Evolutionary conservation across 192 early-diverging fungal genomes (phyloP).

Genomic region (Lunasporangiospora selenospora): DNA sequence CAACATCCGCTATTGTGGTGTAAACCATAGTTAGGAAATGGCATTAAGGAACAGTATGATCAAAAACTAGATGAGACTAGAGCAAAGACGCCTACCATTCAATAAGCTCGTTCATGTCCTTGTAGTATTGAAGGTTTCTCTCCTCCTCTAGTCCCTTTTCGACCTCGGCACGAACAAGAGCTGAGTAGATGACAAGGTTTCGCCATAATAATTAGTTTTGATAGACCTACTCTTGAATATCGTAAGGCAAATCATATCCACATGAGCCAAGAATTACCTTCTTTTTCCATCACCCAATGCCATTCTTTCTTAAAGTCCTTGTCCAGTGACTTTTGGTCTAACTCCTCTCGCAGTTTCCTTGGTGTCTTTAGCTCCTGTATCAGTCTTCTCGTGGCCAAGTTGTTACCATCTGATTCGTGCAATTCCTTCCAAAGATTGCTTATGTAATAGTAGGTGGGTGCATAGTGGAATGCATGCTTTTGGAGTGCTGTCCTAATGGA

Average conservation of each 20-base stretch:
- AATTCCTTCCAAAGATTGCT: neutral
- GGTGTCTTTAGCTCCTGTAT: neutral
- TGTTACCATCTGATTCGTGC: too few relatives aligned
- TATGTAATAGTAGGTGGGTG: conserved; percentile 23
- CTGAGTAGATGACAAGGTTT: too few relatives aligned
- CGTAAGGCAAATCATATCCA: too few relatives aligned
- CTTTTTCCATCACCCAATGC: conserved; percentile 7
- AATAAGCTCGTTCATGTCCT: conserved; percentile 7
- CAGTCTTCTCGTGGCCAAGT: too few relatives aligned
- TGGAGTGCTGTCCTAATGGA: conserved; percentile 15
- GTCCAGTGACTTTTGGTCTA: neutral
- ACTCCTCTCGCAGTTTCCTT: neutral
- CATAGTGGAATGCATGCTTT: conserved; percentile 14
- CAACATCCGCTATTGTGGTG: conserved; percentile 52
- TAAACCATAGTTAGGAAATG: neutral
- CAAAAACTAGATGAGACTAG: neutral
- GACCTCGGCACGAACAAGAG: too few relatives aligned
- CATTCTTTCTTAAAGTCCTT: conserved; percentile 22
- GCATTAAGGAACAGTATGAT: neutral
- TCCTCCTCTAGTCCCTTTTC: conserved; percentile 20
- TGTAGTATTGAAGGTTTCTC: conserved; percentile 14
- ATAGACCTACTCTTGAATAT: too few relatives aligned
- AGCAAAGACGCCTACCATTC: conserved; percentile 23
- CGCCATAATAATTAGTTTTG: too few relatives aligned
- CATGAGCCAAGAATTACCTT: too few relatives aligned